A percentile compares a stretch with the other conserved stretches of the same genome.
Evolutionary conservation across 202 grass and related monocot species (phyloP).

Genomic region (Alloteropsis angusta): DNA sequence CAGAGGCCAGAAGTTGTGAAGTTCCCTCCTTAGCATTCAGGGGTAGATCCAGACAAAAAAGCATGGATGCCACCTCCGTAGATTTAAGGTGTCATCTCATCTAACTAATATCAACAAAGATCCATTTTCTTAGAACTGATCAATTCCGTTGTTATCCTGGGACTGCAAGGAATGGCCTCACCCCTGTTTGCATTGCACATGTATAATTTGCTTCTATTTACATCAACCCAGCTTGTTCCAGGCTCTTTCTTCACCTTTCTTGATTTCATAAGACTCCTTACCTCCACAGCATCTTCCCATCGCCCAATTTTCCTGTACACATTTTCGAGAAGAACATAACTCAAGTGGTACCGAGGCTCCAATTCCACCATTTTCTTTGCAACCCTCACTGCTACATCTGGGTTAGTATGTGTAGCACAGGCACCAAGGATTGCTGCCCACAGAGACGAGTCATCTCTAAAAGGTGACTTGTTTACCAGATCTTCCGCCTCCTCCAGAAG

Average conservation of each 20-base stretch:
- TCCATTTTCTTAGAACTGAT: no score
- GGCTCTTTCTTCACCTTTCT: constrained; percentile 53
- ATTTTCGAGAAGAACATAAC: constrained; percentile 73
- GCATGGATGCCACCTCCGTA: no score
- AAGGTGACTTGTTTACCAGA: constrained; percentile 48
- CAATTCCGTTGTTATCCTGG: no score
- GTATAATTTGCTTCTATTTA: constrained; percentile 29
- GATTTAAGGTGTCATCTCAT: no score
- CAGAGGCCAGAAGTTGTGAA: constrained; percentile 12
- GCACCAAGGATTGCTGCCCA: constrained; percentile 59
- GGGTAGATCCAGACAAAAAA: no score
- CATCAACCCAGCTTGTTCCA: constrained; percentile 57
- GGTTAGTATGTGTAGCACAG: constrained; percentile 53
- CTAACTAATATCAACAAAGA: no score
- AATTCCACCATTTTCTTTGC: constrained; percentile 66
- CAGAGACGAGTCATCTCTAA: constrained; percentile 42
- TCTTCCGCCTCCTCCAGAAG: constrained; percentile 75
- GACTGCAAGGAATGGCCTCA: no score
- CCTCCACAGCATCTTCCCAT: constrained; percentile 59
- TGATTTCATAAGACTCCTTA: constrained; percentile 52
- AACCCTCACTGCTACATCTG: constrained; percentile 52
- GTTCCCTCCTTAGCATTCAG: background rate
- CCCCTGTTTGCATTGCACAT: background rate
- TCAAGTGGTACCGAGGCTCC: constrained; percentile 62
- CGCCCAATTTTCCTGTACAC: constrained; percentile 62